phyloP scores from a whole-genome alignment of 2,329 filamentous ascomycete genomes.

The Calonectria leucothoes region DNA sequence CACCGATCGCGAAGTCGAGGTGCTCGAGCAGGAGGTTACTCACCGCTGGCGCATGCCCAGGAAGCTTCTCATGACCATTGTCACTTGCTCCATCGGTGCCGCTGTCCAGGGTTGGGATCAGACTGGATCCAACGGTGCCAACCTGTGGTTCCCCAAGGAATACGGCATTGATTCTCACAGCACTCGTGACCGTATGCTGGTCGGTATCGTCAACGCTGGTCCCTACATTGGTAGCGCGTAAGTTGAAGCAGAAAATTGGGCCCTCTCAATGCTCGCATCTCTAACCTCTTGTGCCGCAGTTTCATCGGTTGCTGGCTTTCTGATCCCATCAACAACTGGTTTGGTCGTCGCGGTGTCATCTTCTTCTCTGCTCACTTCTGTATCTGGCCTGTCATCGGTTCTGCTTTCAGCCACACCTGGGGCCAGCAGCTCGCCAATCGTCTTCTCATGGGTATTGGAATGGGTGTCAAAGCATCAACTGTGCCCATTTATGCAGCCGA shows the following conservation, averaged over 20 bases:
- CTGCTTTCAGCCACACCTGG: constrained; percentile 74
- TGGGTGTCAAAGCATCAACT: constrained; percentile 73
- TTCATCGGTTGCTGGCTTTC: constrained; percentile 71
- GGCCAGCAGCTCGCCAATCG: constrained; percentile 74
- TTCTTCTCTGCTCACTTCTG: constrained; percentile 81
- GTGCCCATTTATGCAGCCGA: constrained; percentile 83
- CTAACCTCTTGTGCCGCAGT: constrained; percentile 37
- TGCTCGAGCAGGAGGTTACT: constrained; percentile 68
- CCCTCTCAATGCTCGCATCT: not conserved
- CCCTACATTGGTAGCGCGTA: constrained; percentile 60
- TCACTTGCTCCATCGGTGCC: constrained; percentile 74
- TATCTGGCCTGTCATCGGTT: constrained; percentile 72
- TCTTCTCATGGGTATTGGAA: constrained; percentile 76
- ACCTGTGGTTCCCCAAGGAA: constrained; percentile 66
- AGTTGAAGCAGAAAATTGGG: constrained; percentile 26
- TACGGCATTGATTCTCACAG: constrained; percentile 50
- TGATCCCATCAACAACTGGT: constrained; percentile 67
- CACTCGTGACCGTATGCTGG: constrained; percentile 56
- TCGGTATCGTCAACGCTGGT: constrained; percentile 75
- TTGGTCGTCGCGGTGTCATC: constrained; percentile 67
- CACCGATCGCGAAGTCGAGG: constrained; percentile 43
- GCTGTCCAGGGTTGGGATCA: constrained; percentile 76
- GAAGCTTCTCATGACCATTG: constrained; percentile 74
- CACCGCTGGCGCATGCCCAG: constrained; percentile 75
- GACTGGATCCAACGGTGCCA: constrained; percentile 72